Evolutionary conservation across 495 filamentous ascomycete species (phyloP).

Genomic region (Tetracladium marchalianum): DNA sequence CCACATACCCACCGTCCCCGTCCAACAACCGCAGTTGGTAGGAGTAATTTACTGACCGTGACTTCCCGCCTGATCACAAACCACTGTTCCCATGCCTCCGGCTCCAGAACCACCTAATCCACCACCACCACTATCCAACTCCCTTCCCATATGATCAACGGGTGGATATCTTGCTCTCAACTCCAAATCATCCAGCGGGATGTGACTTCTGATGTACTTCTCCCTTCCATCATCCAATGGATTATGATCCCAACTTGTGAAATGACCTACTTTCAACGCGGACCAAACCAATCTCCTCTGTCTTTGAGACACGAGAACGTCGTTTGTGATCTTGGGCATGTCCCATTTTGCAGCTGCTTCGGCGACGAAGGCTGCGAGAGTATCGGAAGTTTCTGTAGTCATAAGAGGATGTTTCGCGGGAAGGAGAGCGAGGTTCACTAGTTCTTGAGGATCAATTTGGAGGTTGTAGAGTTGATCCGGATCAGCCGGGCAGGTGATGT

Average conservation of each 20-base stretch:
- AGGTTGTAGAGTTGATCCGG: conserved; percentile 73
- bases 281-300: conserved; percentile 62
- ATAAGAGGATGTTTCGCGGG: conserved; percentile 12
- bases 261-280: conserved; percentile 60
- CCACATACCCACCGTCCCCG: too few relatives aligned
- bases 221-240: conserved; percentile 59
- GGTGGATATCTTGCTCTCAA: conserved; percentile 52
- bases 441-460: conserved; percentile 59
- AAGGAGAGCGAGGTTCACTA: conserved; percentile 53
- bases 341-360: conserved; percentile 66
- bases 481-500: conserved; percentile 69
- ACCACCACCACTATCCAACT: conserved; percentile 17
- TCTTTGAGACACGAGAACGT: conserved; percentile 63
- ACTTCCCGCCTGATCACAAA: conserved; percentile 35
- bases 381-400: conserved; percentile 9
- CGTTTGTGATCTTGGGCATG: conserved; percentile 54
- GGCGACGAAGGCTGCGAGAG: conserved; percentile 49
- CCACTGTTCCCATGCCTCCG: conserved; percentile 17
- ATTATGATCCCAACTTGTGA: conserved; percentile 69
- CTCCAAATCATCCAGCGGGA: conserved; percentile 61
- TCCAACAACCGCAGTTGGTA: too few relatives aligned
- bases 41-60: conserved; percentile 27
- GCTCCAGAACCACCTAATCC: conserved; percentile 15
- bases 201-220: conserved; percentile 62
- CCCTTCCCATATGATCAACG: conserved; percentile 48